Percentiles rank a stretch among this genome's conserved stretches.
Conservation (phyloP, 805 yeast genomes). For the Spathaspora sp. region DNA sequence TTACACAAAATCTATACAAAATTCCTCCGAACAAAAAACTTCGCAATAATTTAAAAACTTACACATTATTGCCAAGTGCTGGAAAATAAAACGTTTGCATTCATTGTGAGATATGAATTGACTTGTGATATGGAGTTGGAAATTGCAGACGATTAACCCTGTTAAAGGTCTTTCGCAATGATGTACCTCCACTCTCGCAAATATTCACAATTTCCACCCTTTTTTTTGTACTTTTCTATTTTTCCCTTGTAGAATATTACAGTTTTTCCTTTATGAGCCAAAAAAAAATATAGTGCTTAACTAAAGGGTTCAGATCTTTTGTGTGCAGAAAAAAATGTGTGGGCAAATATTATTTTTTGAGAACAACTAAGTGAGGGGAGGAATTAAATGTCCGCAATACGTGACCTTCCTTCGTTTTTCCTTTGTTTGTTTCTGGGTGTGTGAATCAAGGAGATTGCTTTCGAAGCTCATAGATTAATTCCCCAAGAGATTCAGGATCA, state of each 20-base stretch:
- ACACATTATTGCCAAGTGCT: neutral
- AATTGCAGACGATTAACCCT: neutral
- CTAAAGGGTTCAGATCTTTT: neutral
- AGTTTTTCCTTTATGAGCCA: too few species aligned
- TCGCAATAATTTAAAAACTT: neutral
- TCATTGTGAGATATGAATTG: neutral
- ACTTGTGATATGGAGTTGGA: neutral
- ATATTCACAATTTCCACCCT: neutral
- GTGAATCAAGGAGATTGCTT: neutral
- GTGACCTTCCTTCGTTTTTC: conserved; percentile 1
- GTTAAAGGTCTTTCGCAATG: neutral
- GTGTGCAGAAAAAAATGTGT: neutral
- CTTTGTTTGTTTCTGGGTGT: neutral
- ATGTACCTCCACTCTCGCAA: neutral
- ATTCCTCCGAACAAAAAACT: neutral
- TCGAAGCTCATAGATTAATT: neutral
- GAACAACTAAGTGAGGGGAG: conserved; percentile 1
- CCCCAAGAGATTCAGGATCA: neutral
- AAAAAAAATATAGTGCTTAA: too few species aligned
- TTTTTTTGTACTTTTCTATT: too few species aligned
- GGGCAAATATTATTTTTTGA: neutral
- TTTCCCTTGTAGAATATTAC: neutral
- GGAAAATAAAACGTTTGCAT: neutral
- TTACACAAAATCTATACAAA: neutral
- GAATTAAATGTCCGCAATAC: conserved; percentile 3